Evolutionary conservation across 2,329 filamentous ascomycete genomes (phyloP).

Genomic region (Cladosporium sp.): DNA sequence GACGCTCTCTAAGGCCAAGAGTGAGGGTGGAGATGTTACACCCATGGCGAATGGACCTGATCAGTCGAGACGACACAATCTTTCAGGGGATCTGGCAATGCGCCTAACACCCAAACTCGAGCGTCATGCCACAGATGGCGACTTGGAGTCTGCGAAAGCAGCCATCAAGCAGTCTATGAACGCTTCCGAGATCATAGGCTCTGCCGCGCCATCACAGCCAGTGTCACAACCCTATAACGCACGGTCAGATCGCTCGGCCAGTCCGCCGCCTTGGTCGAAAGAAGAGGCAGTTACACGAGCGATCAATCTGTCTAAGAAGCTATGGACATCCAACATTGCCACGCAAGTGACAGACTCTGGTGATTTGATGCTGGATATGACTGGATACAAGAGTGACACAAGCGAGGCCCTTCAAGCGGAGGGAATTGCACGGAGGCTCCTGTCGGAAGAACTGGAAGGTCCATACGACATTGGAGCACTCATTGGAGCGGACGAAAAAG

Average conservation of each 20-base stretch:
- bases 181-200: slow-evolving; percentile 17
- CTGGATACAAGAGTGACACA: slow-evolving; percentile 89
- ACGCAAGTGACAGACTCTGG: slow-evolving; percentile 88
- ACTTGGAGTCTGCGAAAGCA: slow-evolving; percentile 43
- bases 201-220: background rate
- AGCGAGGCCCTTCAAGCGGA: slow-evolving; percentile 89
- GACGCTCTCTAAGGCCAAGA: slow-evolving; percentile 36
- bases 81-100: slow-evolving; percentile 20
- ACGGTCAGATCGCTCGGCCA: slow-evolving; percentile 54
- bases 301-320: slow-evolving; percentile 76
- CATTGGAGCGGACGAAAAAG: slow-evolving; percentile 90
- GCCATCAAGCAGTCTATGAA: slow-evolving; percentile 33
- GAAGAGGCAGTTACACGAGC: slow-evolving; percentile 79
- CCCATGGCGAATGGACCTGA: slow-evolving; percentile 24
- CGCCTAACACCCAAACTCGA: slow-evolving; percentile 30
- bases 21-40: slow-evolving; percentile 40
- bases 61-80: slow-evolving; percentile 13
- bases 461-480: slow-evolving; percentile 94
- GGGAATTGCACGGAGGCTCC: slow-evolving; percentile 85
- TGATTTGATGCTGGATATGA: slow-evolving; percentile 97
- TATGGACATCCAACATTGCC: slow-evolving; percentile 87
- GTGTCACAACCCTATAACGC: slow-evolving; percentile 20
- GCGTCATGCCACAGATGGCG: slow-evolving; percentile 52
- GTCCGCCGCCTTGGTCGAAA: slow-evolving; percentile 67
- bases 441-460: slow-evolving; percentile 87